Conservation (phyloP, 192 early-diverging fungal species). For the Lobosporangium transversale region DNA sequence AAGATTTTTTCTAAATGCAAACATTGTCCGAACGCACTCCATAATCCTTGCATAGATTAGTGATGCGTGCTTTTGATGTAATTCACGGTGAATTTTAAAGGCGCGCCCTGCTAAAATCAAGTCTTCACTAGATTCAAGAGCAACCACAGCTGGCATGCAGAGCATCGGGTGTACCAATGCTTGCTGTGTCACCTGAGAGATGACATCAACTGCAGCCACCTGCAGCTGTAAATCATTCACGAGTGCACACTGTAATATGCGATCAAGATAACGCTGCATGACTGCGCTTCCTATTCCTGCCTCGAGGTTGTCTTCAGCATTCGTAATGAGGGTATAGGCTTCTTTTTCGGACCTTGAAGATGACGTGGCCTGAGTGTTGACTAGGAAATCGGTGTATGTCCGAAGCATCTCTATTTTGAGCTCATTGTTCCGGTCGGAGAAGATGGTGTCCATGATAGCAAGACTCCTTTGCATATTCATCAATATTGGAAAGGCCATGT, state of each 20-base stretch:
- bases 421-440: conserved; percentile 42
- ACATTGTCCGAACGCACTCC: conserved; percentile 80
- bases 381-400: conserved; percentile 22
- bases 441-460: conserved; percentile 74
- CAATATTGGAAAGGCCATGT: conserved; percentile 73
- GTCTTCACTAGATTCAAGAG: conserved; percentile 81
- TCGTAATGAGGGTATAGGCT: conserved; percentile 22
- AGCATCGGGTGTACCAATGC: conserved; percentile 90
- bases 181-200: conserved; percentile 86
- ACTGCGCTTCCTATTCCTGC: conserved; percentile 82
- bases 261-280: conserved; percentile 87
- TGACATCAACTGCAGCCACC: conserved; percentile 78
- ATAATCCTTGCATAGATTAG: conserved; percentile 87
- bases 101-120: conserved; percentile 73
- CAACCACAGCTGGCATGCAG: conserved; percentile 89
- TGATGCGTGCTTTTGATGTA: conserved; percentile 86
- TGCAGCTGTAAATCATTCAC: conserved; percentile 66
- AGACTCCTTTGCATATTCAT: conserved; percentile 64
- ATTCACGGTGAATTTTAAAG: conserved; percentile 74
- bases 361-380: conserved; percentile 28
- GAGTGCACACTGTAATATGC: conserved; percentile 81
- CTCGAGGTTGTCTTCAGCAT: conserved; percentile 34
- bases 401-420: conserved; percentile 27
- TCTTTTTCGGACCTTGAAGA: not conserved
- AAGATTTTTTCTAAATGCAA: conserved; percentile 73